Evolutionary conservation across 2,329 filamentous ascomycete species (phyloP).

Genomic region (Fusarium cyanostomum): DNA sequence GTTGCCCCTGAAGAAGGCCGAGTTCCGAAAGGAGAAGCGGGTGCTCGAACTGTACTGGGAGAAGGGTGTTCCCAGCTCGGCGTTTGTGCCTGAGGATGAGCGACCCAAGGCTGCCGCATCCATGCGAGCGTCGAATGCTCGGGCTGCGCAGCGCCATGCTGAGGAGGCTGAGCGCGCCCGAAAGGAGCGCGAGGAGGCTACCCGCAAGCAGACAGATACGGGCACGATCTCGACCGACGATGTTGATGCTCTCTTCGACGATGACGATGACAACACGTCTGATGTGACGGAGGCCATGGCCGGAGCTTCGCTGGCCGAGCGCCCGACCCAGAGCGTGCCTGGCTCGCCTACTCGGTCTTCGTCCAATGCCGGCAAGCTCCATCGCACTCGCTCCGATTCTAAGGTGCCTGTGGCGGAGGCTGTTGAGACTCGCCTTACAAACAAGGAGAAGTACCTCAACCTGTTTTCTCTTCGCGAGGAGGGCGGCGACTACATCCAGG

Average conservation of each 20-base stretch:
- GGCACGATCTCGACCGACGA: constrained; percentile 93
- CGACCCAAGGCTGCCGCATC: constrained; percentile 83
- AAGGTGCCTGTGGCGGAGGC: constrained; percentile 81
- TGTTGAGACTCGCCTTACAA: constrained; percentile 81
- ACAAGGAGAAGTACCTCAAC: constrained; percentile 96
- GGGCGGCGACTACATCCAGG: constrained; percentile 95
- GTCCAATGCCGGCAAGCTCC: constrained; percentile 72
- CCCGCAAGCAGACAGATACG: constrained; percentile 93
- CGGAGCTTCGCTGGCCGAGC: constrained; percentile 87
- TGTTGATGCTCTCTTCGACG: constrained; percentile 94
- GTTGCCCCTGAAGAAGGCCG: constrained; percentile 97
- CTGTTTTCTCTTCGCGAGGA: constrained; percentile 91
- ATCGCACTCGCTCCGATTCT: constrained; percentile 93
- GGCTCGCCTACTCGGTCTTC: constrained; percentile 86
- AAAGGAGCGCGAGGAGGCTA: constrained; percentile 89
- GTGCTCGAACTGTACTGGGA: constrained; percentile 99
- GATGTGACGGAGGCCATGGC: constrained; percentile 92
- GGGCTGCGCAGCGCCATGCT: constrained; percentile 79
- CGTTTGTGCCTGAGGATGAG: constrained; percentile 96
- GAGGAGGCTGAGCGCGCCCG: constrained; percentile 83
- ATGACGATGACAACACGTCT: constrained; percentile 87
- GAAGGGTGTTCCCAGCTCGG: constrained; percentile 96
- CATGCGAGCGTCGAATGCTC: constrained; percentile 77
- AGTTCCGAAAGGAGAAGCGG: constrained; percentile 95
- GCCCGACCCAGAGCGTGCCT: constrained; percentile 94